phyloP scores from a whole-genome alignment of 2,329 filamentous ascomycete species.

The Ceratocystis papillata region DNA sequence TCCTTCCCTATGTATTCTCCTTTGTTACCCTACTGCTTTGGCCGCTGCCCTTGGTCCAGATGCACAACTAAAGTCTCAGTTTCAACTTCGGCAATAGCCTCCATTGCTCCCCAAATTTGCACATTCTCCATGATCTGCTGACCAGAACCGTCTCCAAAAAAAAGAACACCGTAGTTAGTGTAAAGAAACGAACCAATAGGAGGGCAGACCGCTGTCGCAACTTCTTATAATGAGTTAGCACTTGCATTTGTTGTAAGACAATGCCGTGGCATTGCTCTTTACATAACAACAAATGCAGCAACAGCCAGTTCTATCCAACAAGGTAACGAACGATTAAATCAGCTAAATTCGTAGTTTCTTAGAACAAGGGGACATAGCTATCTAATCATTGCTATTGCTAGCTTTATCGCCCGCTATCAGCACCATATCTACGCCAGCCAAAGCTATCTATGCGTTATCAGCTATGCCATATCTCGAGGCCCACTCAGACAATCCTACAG shows the following conservation, averaged over 20 bases:
- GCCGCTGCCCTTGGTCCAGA: not conserved
- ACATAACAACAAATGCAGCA: not conserved
- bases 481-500: constrained; percentile 8
- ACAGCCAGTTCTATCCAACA: not conserved
- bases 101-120: not conserved
- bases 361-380: not conserved
- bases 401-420: constrained; percentile 10
- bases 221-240: not conserved
- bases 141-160: constrained; percentile 1
- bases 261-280: not conserved
- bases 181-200: not conserved
- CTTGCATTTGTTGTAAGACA: not conserved
- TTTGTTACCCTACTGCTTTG: too few species aligned
- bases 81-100: not conserved
- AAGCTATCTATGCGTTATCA: constrained; percentile 11
- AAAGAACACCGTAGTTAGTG: not conserved
- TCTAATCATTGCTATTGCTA: constrained; percentile 7
- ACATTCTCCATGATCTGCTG: constrained; percentile 3
- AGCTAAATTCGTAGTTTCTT: not conserved
- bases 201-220: not conserved
- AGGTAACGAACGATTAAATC: not conserved
- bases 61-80: not conserved
- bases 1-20: not conserved
- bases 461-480: not conserved
- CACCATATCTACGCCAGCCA: constrained; percentile 1